These are phyloP conservation scores for Epichloe aotearoae DNA, from an alignment of 2,329 filamentous ascomycete genomes.

Conservation along the genomic window DNA sequence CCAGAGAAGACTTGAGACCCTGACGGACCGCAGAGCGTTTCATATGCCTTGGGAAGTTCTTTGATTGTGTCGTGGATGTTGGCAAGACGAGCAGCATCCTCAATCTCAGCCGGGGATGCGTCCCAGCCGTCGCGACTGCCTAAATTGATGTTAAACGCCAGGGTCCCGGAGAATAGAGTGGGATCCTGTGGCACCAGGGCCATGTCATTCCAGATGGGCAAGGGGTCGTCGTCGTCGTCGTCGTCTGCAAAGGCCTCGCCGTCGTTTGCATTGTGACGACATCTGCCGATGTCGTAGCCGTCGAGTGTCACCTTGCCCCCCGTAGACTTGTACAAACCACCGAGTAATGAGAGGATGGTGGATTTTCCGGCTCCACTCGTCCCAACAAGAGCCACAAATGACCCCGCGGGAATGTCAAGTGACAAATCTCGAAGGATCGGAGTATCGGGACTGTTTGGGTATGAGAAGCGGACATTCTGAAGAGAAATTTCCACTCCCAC, in stretches of 20 bases:
- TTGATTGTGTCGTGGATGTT: slow-evolving; percentile 49
- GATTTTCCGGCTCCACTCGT: slow-evolving; percentile 34
- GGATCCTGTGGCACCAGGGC: slow-evolving; percentile 38
- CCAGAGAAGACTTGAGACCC: slow-evolving; percentile 49
- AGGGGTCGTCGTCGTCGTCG: neutral
- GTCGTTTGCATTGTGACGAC: slow-evolving; percentile 10
- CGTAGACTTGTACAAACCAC: slow-evolving; percentile 40
- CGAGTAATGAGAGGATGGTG: slow-evolving; percentile 31
- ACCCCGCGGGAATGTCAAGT: neutral
- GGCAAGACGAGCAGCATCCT: slow-evolving; percentile 48
- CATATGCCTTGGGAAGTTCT: slow-evolving; percentile 40
- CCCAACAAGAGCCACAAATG: slow-evolving; percentile 23
- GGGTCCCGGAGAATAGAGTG: slow-evolving; percentile 34
- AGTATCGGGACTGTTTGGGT: slow-evolving; percentile 1
- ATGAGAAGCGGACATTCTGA: slow-evolving; percentile 6
- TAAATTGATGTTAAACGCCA: slow-evolving; percentile 35
- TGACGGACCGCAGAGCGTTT: slow-evolving; percentile 45
- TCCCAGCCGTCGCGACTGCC: slow-evolving; percentile 36
- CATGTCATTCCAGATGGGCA: slow-evolving; percentile 15
- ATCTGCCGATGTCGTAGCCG: neutral
- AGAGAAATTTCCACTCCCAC: slow-evolving; percentile 33
- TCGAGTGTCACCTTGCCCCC: slow-evolving; percentile 39
- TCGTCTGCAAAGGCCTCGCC: slow-evolving; percentile 30
- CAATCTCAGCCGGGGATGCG: slow-evolving; percentile 41
- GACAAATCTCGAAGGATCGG: neutral